Evolutionary conservation across 2,329 filamentous ascomycete species (phyloP).

Genomic region (Exophiala sp.): DNA sequence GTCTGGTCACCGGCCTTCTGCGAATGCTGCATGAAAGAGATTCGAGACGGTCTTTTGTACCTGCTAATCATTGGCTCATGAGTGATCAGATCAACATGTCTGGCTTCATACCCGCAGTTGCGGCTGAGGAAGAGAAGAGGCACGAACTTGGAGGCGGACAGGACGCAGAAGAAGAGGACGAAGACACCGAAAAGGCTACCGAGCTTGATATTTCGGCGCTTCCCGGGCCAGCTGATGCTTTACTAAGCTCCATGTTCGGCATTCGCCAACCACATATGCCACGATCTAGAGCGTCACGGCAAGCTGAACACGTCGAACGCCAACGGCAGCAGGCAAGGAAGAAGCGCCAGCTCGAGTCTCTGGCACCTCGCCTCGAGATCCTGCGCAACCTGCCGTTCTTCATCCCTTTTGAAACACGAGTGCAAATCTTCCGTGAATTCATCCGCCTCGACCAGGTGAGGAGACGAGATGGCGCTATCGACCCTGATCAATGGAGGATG

Average conservation of each 20-base stretch:
- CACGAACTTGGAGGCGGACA: slow-evolving; percentile 66
- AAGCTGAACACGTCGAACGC: slow-evolving; percentile 18
- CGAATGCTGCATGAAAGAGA: slow-evolving; percentile 91
- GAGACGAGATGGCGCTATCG: slow-evolving; percentile 64
- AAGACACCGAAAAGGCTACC: slow-evolving; percentile 41
- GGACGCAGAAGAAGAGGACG: slow-evolving; percentile 52
- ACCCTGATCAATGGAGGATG: slow-evolving; percentile 72
- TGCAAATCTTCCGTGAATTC: slow-evolving; percentile 90
- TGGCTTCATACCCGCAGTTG: slow-evolving; percentile 79
- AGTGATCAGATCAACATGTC: slow-evolving; percentile 82
- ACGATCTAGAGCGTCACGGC: slow-evolving; percentile 21
- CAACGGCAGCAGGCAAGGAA: slow-evolving; percentile 55
- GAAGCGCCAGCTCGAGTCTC: slow-evolving; percentile 67
- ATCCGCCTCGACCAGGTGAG: slow-evolving; percentile 77
- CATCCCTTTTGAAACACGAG: slow-evolving; percentile 86
- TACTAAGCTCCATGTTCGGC: slow-evolving; percentile 24
- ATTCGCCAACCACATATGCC: slow-evolving; percentile 26
- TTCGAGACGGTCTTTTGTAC: slow-evolving; percentile 80
- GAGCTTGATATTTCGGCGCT: slow-evolving; percentile 39
- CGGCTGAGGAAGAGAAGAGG: slow-evolving; percentile 76
- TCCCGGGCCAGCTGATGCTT: slow-evolving; percentile 52
- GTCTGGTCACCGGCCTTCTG: slow-evolving; percentile 73
- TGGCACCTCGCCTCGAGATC: slow-evolving; percentile 84
- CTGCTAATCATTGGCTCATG: slow-evolving; percentile 90
- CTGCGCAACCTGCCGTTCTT: slow-evolving; percentile 95